Base-by-base conservation (phyloP, 116 monocot species). In the Phalaenopsis hybrid region DNA sequence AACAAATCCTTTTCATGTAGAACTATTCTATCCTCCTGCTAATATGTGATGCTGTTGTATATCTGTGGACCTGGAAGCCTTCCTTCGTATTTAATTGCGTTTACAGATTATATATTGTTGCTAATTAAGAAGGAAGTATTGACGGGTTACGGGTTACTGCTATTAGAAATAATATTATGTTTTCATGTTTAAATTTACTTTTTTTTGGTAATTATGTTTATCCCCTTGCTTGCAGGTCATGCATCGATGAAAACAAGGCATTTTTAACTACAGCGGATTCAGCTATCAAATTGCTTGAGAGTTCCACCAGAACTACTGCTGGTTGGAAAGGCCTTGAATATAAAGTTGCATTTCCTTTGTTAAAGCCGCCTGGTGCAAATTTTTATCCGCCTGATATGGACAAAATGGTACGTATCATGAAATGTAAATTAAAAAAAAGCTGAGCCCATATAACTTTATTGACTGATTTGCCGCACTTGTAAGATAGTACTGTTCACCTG, bases 321-420 rank as follows among this genome's bases (percentile, higher is more conserved):
- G 93, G 90, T 44, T 98, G 98, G 98, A 91, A 92, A 20, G 98
- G 94, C 20, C 76, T 98, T 79, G 83, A 92, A 75, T 98, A 98
- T 85, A 88, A 85, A 85, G 89, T 83, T 86, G 89, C 90, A 74
- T 98, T 98, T 93, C 98, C 98, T 76, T 15, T 81, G 41, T 44
- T 44, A 74, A 98, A 98, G 81, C 91, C 92, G 18, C 95, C 87
- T 82, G 94, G 98, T 87, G 93, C 93, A 79, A 94, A 88, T 87
- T 98, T 98, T 81, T 98, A 98, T 78, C 98, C 98, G 88, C 86
- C 93, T 79, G 95, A 94, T 86, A 98, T 98, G 98, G 93, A 98
- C 76, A 94, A 94, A 89, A 85, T 59, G 93, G 98, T 90, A 83
- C 23, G 77, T 51, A 49, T 9, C 77, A 46, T 51, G 51, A 50